phyloP scores from a whole-genome alignment of 1,139 yeast genomes.

The Diutina rugosa region DNA sequence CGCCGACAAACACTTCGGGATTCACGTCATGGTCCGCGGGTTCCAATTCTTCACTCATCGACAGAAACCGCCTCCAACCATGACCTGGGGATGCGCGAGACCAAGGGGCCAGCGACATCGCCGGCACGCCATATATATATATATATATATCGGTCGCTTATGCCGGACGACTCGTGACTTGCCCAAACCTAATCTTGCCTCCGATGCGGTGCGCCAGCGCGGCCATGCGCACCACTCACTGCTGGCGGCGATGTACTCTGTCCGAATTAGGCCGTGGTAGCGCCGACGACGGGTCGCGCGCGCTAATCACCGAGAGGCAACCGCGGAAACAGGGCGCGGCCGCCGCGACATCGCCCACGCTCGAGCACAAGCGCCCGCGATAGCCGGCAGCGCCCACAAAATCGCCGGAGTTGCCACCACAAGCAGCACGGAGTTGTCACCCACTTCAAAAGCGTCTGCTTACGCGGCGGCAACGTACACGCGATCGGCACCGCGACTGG shows the following conservation, averaged over 20 bases:
- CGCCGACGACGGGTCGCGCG: not conserved
- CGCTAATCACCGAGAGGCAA: not conserved
- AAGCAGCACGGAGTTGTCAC: not conserved
- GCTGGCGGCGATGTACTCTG: not conserved
- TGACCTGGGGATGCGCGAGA: not conserved
- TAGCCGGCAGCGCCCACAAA: not conserved
- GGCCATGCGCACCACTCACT: not conserved
- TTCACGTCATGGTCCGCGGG: constrained; percentile 1
- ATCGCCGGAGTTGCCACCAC: too few species aligned
- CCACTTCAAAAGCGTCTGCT: not conserved
- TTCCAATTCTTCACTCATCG: not conserved
- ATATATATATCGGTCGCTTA: not conserved
- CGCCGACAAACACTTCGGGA: constrained; percentile 2
- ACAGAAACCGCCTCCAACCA: not conserved
- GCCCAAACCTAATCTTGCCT: not conserved
- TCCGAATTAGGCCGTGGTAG: not conserved
- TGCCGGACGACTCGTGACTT: not conserved
- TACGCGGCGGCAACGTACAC: not conserved
- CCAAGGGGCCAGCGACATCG: not conserved
- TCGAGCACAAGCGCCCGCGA: not conserved
- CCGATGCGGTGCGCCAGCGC: not conserved
- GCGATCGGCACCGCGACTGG: not conserved
- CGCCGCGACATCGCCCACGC: not conserved
- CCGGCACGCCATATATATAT: not conserved
- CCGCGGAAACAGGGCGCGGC: not conserved